Conservation (phyloP, 2,329 filamentous ascomycete species). For the Calcarisporium arbuscula region DNA sequence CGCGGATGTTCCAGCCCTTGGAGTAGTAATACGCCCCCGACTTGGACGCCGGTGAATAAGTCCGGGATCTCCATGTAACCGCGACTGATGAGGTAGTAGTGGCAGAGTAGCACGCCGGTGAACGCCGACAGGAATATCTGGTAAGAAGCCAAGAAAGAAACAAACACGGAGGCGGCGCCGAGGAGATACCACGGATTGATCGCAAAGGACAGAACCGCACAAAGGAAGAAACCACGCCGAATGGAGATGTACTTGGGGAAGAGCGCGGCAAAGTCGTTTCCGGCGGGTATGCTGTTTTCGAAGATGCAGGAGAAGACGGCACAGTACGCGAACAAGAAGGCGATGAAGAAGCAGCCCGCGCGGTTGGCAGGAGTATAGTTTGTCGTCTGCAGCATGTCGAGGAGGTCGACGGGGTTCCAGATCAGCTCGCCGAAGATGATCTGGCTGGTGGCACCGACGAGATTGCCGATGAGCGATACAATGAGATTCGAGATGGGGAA, state of each 20-base stretch:
- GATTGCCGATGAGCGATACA: constrained; percentile 30
- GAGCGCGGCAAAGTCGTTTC: constrained; percentile 31
- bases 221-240: constrained; percentile 29
- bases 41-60: no score
- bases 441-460: constrained; percentile 33
- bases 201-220: constrained; percentile 26
- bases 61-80: no score
- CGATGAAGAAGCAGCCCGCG: no score
- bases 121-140: constrained; percentile 32
- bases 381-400: constrained; percentile 25
- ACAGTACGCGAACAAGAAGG: constrained; percentile 30
- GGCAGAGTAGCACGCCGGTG: constrained; percentile 31
- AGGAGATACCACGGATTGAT: constrained; percentile 35
- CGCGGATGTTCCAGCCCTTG: no score
- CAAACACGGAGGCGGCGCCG: constrained; percentile 27
- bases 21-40: no score
- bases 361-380: constrained; percentile 25
- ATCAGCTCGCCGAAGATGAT: constrained; percentile 25
- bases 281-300: constrained; percentile 31
- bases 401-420: constrained; percentile 31
- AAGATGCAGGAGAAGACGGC: constrained; percentile 31
- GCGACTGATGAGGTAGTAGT: constrained; percentile 29
- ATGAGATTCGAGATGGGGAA: constrained; percentile 30
- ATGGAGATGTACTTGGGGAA: constrained; percentile 33
- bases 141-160: constrained; percentile 29